Evolutionary conservation across 2,329 filamentous ascomycete species (phyloP), one percentile per base, ranked within the genome.

Genomic region (Elsinoe australis): DNA sequence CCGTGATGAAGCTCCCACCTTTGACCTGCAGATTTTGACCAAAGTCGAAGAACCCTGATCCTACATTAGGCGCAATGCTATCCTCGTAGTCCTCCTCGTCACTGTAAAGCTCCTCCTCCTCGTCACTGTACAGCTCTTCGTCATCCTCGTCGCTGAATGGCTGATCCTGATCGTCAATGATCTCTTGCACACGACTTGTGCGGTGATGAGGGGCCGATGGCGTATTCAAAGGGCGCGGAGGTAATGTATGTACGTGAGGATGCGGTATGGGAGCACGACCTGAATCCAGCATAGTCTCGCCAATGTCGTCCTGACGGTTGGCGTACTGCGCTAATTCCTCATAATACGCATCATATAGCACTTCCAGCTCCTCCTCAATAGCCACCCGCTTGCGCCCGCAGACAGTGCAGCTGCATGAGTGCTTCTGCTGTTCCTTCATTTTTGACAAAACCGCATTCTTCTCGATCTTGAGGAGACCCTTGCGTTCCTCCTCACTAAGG

Each of bases 381-480:
- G 92, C 92, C 9, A 85, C 95, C 47, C 92, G 81, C 71, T 98
- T 98, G 56, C 92, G 80, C 47, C 92, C 92, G 66, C 92, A 98
- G 32, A 98, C 90, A 3, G 88, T 94, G 67, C 92, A 98, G 65
- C 89, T 95, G 72, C 92, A 98, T 2, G 90, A 96, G 65, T 96
- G 89, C 68, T 96, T 96, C 67, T 98, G 92, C 67, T 98, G 92
- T 67, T 98, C 92, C 74, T 98, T 98, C 92, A 98, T 98, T 73
- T 98, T 98, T 62, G 87, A 88, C 49, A 98, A 71, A 0, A 98
- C 92, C 5, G 92, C 90, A 67, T 98, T 90, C 70, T 98, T 98
- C 68, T 98, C 92, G 22, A 98, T 90, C 68, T 95, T 95, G 61
- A 98, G 88, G 38, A 98, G 73, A 12, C 87, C 92, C 64, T 94